Percentiles rank a stretch among this genome's conserved stretches.
These are phyloP conservation scores for Fusarium abutilonis DNA, from an alignment of 2,329 filamentous ascomycete genomes.

Conservation along the genomic window DNA sequence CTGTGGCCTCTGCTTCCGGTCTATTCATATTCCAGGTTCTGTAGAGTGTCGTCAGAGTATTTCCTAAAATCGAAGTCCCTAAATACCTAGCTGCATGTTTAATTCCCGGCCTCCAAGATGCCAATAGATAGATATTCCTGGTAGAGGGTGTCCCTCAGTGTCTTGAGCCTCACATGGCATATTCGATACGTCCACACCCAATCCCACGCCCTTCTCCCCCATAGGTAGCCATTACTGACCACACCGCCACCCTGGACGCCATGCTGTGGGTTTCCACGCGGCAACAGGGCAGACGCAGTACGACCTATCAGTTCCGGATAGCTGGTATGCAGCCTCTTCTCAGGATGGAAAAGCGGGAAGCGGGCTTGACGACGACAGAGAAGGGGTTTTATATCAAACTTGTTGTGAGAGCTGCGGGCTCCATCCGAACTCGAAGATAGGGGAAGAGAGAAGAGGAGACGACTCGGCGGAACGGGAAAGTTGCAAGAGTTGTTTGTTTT, in stretches of 20 bases:
- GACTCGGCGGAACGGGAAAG: constrained; percentile 18
- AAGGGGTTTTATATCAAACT: constrained; percentile 20
- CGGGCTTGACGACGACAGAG: constrained; percentile 2
- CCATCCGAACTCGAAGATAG: constrained; percentile 6
- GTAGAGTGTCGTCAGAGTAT: neutral
- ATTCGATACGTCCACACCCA: neutral
- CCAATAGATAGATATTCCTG: neutral
- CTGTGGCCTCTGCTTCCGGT: constrained; percentile 7
- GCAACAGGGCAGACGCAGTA: constrained; percentile 16
- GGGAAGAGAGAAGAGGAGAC: constrained; percentile 1
- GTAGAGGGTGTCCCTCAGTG: neutral
- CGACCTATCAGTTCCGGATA: constrained; percentile 18
- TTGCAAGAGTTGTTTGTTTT: constrained; percentile 5
- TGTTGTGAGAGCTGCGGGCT: neutral
- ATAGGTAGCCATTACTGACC: constrained; percentile 2
- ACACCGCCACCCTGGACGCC: constrained; percentile 11
- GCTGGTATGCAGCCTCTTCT: constrained; percentile 33
- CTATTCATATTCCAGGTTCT: neutral
- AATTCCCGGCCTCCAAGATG: neutral
- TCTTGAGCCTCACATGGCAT: neutral
- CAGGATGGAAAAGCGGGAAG: constrained; percentile 18
- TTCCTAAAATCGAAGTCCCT: constrained; percentile 15
- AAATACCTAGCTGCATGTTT: neutral
- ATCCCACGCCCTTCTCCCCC: neutral
- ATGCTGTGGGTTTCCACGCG: constrained; percentile 23